These are phyloP conservation scores for Tetrahymena elliotti DNA, from an alignment of 73 alveolate genomes.

Conservation along the genomic window DNA sequence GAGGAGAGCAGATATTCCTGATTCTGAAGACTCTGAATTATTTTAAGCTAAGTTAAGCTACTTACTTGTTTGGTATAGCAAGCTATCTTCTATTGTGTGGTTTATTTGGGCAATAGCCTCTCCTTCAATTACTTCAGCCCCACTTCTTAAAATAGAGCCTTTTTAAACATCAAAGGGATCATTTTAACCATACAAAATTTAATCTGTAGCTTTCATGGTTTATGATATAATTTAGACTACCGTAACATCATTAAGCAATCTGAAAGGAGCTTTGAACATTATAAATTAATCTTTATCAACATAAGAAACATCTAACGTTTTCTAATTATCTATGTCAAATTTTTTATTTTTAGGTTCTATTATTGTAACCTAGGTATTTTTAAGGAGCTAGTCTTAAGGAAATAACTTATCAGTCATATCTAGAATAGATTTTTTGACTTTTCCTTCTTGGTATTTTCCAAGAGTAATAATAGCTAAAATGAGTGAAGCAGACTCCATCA, in stretches of 20 bases:
- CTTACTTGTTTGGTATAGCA: background rate
- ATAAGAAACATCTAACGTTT: background rate
- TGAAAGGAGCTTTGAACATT: background rate
- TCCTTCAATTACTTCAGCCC: conserved; percentile 2
- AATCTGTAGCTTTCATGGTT: background rate
- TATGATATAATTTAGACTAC: background rate
- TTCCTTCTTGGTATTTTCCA: conserved; percentile 1
- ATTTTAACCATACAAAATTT: background rate
- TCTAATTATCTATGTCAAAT: background rate
- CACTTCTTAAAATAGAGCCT: background rate
- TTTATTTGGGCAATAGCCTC: background rate
- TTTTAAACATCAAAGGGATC: background rate
- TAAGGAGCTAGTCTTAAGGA: background rate
- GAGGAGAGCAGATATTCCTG: background rate
- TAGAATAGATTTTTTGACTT: background rate
- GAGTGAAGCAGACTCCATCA: background rate
- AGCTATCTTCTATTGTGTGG: background rate
- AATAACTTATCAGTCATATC: background rate
- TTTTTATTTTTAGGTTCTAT: background rate
- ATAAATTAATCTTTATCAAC: background rate
- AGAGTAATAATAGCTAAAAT: background rate
- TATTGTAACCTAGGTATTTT: background rate
- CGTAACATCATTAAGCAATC: background rate
- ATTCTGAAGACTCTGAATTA: background rate
- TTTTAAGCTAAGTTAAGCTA: background rate